Evolutionary conservation across 108 stramenopile species (phyloP), one percentile per base, ranked within the genome.

Genomic region (Aurantiochytrium sp.): DNA sequence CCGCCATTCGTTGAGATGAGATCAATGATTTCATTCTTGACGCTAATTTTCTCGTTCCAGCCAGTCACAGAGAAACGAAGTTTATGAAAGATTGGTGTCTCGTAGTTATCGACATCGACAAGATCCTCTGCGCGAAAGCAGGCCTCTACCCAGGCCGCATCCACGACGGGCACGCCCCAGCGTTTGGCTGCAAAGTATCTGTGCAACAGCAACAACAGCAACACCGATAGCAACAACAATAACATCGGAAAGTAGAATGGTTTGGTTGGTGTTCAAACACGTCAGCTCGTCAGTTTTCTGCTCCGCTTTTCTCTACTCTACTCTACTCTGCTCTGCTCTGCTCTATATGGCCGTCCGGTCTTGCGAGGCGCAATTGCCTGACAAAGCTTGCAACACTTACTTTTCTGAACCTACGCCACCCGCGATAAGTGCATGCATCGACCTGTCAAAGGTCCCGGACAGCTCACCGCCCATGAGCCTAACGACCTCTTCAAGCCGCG

Each of bases 401-500:
- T 69, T 69, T 16, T 69, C 64, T n/a, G 64, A 69, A 8, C 64
- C 64, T 6, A 69, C 64, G 25, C 64, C 64, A 18, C 64, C 64
- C 8, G 64, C 64, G 35, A 69, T 69, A 18, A 69, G 64, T 8
- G 64, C 64, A 18, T 28, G 35, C 64, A 69, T 69, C 19, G 64
- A 16, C 64, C 64, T 69, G 64, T 69, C 64, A n/a, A 69, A 69
- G 3, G 29, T 69, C 8, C 64, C 64, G 25, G 64, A 69, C 19
- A 69, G 64, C 64, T 69, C 64, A n/a, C 64, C 64, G 64, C 64
- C 64, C 64, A 69, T 69, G 29, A 69, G 64, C 64, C 64, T 69
- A 69, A 69, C 64, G 29, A 69, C 64, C 64, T 69, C 64, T n/a
- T 69, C 64, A 3, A 69, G 64, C 14, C 64, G 25, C 29, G 64